A percentile compares a stretch with the other conserved stretches of the same genome.
Evolutionary conservation across 805 yeast genomes (phyloP).

Genomic region (Saturnispora diversa): DNA sequence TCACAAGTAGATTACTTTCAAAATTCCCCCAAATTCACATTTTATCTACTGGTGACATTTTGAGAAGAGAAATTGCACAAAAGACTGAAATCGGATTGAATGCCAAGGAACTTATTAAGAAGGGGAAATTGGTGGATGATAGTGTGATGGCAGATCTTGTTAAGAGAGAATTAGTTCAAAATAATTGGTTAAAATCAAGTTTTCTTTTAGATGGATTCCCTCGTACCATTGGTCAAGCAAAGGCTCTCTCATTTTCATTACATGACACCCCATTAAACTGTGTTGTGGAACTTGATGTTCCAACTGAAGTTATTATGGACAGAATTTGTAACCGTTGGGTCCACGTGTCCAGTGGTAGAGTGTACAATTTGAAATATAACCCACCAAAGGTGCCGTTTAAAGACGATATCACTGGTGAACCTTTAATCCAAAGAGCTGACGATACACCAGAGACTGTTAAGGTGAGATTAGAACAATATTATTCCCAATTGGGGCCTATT

Average conservation of each 20-base stretch:
- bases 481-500: slow-evolving; percentile 52
- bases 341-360: slow-evolving; percentile 76
- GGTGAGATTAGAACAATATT: slow-evolving; percentile 57
- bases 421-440: slow-evolving; percentile 69
- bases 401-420: slow-evolving; percentile 89
- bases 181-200: slow-evolving; percentile 36
- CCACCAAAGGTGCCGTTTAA: slow-evolving; percentile 78
- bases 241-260: slow-evolving; percentile 41
- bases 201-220: slow-evolving; percentile 95
- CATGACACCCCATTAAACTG: slow-evolving; percentile 45
- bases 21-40: slow-evolving; percentile 46
- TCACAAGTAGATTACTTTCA: slow-evolving; percentile 56
- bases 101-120: slow-evolving; percentile 48
- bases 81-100: slow-evolving; percentile 45
- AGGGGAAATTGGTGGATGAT: slow-evolving; percentile 74
- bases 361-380: slow-evolving; percentile 77
- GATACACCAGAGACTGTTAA: slow-evolving; percentile 71
- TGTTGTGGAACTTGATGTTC: slow-evolving; percentile 83
- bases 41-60: slow-evolving; percentile 77
- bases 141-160: slow-evolving; percentile 53
- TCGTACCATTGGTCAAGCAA: slow-evolving; percentile 68
- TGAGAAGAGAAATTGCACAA: slow-evolving; percentile 56
- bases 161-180: slow-evolving; percentile 36
- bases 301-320: slow-evolving; percentile 70
- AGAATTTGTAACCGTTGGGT: slow-evolving; percentile 83